A percentile compares a stretch with the other conserved stretches of the same genome.
phyloP scores from a whole-genome alignment of 768 basidiomycete species.

The Tricholoma bakamatsutake region DNA sequence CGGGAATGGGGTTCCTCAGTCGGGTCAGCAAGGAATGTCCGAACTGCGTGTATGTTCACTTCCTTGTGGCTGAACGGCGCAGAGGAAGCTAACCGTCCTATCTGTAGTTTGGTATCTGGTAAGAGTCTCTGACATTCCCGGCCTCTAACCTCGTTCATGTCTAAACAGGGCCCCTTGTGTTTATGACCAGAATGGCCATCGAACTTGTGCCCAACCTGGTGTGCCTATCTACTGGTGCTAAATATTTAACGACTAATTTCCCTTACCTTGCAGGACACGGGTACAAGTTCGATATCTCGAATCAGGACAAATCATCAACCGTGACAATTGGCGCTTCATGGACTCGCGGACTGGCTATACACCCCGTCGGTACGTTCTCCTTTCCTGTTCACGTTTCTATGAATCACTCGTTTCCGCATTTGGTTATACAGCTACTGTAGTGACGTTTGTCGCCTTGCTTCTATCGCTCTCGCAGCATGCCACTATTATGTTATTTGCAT shows the following conservation, averaged over 20 bases:
- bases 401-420: not conserved
- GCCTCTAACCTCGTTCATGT: not conserved
- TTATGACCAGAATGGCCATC: constrained; percentile 35
- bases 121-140: constrained; percentile 8
- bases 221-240: constrained; percentile 9
- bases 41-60: constrained; percentile 48
- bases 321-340: constrained; percentile 48
- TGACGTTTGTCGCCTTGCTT: constrained; percentile 59
- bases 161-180: constrained; percentile 55
- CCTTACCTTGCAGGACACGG: constrained; percentile 38
- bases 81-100: not conserved
- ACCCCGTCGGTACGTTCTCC: constrained; percentile 59
- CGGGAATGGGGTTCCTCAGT: constrained; percentile 22
- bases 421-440: constrained; percentile 35
- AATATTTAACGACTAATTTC: not conserved
- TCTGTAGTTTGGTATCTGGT: constrained; percentile 69
- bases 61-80: not conserved
- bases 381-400: not conserved
- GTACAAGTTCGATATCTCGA: constrained; percentile 42
- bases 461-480: constrained; percentile 54
- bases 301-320: constrained; percentile 29
- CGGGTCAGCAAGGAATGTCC: constrained; percentile 24
- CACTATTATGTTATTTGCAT: constrained; percentile 55
- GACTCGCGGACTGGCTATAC: constrained; percentile 71
- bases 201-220: constrained; percentile 47